Percentiles rank a stretch among this genome's conserved stretches.
Conservation (phyloP, 2,329 filamentous ascomycete species). For the Trichophyton rubrum region DNA sequence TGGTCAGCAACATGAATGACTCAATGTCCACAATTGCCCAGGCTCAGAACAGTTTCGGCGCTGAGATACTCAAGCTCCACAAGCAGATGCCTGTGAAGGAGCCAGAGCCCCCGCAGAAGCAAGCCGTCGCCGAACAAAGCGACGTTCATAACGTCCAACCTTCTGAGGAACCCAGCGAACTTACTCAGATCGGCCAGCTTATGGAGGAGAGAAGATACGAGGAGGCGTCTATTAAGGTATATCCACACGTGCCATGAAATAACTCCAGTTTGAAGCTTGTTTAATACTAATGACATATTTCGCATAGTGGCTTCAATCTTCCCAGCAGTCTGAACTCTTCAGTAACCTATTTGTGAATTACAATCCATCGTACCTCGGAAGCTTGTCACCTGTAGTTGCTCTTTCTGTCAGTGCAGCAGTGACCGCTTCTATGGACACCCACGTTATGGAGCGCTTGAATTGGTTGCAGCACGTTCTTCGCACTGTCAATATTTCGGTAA, state of each 20-base stretch:
- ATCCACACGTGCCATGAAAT: conserved; percentile 10
- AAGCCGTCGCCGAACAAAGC: conserved; percentile 9
- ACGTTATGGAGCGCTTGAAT: conserved; percentile 42
- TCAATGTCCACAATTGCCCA: conserved; percentile 34
- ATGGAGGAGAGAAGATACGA: conserved; percentile 32
- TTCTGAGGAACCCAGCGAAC: conserved; percentile 28
- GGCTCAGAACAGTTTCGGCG: conserved; percentile 31
- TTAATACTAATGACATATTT: conserved; percentile 5
- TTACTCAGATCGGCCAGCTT: conserved; percentile 30
- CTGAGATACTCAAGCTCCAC: conserved; percentile 28
- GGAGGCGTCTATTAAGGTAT: conserved; percentile 35
- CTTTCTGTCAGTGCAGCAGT: conserved; percentile 53
- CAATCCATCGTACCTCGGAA: conserved; percentile 44
- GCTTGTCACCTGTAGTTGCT: conserved; percentile 45
- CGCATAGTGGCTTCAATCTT: conserved; percentile 48
- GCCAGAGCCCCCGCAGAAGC: conserved; percentile 11
- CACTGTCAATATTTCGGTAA: conserved; percentile 42
- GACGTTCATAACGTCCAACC: conserved; percentile 3
- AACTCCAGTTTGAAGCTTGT: neutral
- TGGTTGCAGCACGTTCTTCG: conserved; percentile 47
- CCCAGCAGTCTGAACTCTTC: conserved; percentile 47
- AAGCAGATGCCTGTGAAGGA: conserved; percentile 18
- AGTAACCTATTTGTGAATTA: conserved; percentile 48
- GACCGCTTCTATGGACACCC: conserved; percentile 43
- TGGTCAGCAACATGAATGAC: conserved; percentile 45